Evolutionary conservation across 371 early-diverging fungal genomes (phyloP), one percentile per base, ranked within the genome.

Genomic region (Mortierella sp.): DNA sequence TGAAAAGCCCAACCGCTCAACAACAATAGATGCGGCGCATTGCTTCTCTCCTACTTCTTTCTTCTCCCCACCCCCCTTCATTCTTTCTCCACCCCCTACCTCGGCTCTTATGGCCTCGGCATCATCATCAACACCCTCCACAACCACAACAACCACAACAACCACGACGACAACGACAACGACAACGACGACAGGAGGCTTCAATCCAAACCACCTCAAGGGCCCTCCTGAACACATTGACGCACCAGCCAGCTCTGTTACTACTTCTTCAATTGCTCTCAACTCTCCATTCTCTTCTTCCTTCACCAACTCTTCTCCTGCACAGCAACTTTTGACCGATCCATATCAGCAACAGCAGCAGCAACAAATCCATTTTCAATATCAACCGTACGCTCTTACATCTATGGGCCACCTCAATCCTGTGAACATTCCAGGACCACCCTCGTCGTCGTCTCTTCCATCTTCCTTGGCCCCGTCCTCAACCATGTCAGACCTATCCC

Each of bases 1-100:
- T 60, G 63, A 60, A 60, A 28, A 60, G 63, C 63, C 31, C 63
- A 60, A 28, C 34, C 31, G 63, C 63, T 60, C 63, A 31, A 31
- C 63, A 16, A 16, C 19, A 28, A 60, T 31, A 60, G 63, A 31
- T 6, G 34, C 28, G 63, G 63, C 63, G 31, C 26, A n/a, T n/a
- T n/a, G n/a, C 63, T 16, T 60, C 63, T 13, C 28, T 58, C 14
- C 31, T 60, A 16, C 14, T 16, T 60, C 26, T 31, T 3, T 24
- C 55, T 34, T 13, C 34, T 60, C 63, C 63, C 7, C 34, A 13
- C 31, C 31, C 63, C 4, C 63, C 31, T 60, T 26, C 58, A 57
- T 57, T 57, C 63, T 14, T 60, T 31, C 5, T 1, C 42, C 63
- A 31, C 63, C 63, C 34, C 31, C 6, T 31, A 60, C 31, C 31